These are phyloP conservation scores for Aschersonia sp. DNA, from an alignment of 2,329 filamentous ascomycete genomes.

Conservation along the genomic window DNA sequence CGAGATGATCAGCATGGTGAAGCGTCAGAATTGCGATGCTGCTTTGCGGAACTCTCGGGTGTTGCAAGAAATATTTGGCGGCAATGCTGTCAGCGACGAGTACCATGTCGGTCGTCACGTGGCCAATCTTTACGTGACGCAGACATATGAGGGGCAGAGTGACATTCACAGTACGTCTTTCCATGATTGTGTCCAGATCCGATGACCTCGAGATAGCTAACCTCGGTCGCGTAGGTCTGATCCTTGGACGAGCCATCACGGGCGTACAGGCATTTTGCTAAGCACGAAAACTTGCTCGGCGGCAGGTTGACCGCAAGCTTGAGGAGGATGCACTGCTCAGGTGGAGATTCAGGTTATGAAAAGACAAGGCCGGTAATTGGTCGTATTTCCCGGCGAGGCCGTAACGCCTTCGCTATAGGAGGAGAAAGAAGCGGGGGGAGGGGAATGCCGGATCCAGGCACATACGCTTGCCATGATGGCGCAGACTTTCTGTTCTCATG, in stretches of 20 bases:
- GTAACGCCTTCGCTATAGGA: no score
- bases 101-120: constrained; percentile 92
- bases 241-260: constrained; percentile 53
- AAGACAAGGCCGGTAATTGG: no score
- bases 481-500: no score
- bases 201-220: neutral
- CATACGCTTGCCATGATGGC: no score
- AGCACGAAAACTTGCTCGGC: neutral
- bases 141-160: constrained; percentile 96
- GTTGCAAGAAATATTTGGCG: constrained; percentile 91
- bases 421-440: no score
- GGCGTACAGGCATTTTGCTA: constrained; percentile 69
- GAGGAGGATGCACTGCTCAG: neutral
- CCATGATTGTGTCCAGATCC: neutral
- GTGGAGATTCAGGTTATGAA: no score
- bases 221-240: constrained; percentile 38
- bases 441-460: no score
- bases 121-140: constrained; percentile 89
- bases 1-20: constrained; percentile 96
- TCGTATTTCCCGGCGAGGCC: no score
- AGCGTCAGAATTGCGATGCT: constrained; percentile 91
- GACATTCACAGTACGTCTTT: constrained; percentile 76
- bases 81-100: constrained; percentile 96
- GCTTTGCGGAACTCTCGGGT: constrained; percentile 66
- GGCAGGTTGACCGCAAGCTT: no score